phyloP scores from a whole-genome alignment of 2,329 filamentous ascomycete genomes.

The Fusarium odoratissimum region DNA sequence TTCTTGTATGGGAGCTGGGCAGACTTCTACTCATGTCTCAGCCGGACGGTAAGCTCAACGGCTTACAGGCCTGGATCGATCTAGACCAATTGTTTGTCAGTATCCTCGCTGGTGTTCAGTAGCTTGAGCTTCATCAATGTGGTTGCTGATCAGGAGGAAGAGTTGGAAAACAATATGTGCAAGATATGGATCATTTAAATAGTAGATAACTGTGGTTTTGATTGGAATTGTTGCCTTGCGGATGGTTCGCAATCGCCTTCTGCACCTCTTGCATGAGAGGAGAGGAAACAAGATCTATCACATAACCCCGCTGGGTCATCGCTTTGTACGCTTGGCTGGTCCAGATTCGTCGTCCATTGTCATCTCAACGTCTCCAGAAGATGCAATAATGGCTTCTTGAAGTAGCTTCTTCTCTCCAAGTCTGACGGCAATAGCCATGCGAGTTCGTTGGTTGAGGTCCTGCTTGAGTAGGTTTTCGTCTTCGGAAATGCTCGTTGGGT shows the following conservation, averaged over 20 bases:
- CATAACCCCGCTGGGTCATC: constrained; percentile 23
- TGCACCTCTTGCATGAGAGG: constrained; percentile 34
- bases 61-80: background rate
- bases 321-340: constrained; percentile 48
- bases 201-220: constrained; percentile 15
- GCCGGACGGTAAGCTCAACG: background rate
- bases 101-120: background rate
- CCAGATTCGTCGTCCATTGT: constrained; percentile 41
- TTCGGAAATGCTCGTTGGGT: constrained; percentile 55
- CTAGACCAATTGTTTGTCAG: background rate
- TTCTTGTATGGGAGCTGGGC: background rate
- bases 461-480: constrained; percentile 54
- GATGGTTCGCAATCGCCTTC: constrained; percentile 36
- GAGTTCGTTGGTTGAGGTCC: constrained; percentile 51
- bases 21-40: background rate
- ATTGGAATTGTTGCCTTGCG: constrained; percentile 33
- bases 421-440: constrained; percentile 75
- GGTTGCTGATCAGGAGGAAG: background rate
- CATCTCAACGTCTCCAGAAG: constrained; percentile 46
- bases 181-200: constrained; percentile 31
- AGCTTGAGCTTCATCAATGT: background rate
- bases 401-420: constrained; percentile 79
- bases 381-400: constrained; percentile 59
- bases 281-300: constrained; percentile 27
- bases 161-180: background rate